Conservation (phyloP, 1,284 basidiomycete species). For the Papiliotrema laurentii region DNA sequence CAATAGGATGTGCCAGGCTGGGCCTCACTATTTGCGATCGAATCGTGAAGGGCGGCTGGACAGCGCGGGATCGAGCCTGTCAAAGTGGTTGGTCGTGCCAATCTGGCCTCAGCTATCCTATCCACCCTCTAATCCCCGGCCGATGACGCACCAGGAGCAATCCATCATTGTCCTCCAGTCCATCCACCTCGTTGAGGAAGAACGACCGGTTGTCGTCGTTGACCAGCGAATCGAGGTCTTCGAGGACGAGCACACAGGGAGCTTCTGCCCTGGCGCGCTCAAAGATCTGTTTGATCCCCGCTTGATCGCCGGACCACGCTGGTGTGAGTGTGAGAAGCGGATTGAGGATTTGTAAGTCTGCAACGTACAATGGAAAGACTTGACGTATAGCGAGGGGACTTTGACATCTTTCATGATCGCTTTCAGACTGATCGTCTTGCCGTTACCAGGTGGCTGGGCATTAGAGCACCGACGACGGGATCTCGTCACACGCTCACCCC, state of each 20-base stretch:
- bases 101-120: conserved; percentile 44
- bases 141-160: conserved; percentile 55
- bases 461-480: conserved; percentile 2
- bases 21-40: conserved; percentile 71
- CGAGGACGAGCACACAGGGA: conserved; percentile 70
- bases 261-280: conserved; percentile 44
- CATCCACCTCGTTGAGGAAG: conserved; percentile 72
- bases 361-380: conserved; percentile 49
- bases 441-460: conserved; percentile 57
- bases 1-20: conserved; percentile 1
- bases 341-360: background rate
- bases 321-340: background rate
- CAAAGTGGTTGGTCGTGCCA: conserved; percentile 77
- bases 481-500: conserved; percentile 9
- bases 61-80: conserved; percentile 67
- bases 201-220: conserved; percentile 70
- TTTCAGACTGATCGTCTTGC: conserved; percentile 77
- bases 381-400: conserved; percentile 67
- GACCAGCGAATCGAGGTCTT: conserved; percentile 76
- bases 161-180: conserved; percentile 62
- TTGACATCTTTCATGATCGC: conserved; percentile 45
- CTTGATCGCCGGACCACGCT: conserved; percentile 24
- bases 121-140: background rate
- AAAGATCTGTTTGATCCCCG: conserved; percentile 29
- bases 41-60: conserved; percentile 73